Base-by-base conservation (phyloP, 2,329 filamentous ascomycete species). In the Biscogniauxia sp. region DNA sequence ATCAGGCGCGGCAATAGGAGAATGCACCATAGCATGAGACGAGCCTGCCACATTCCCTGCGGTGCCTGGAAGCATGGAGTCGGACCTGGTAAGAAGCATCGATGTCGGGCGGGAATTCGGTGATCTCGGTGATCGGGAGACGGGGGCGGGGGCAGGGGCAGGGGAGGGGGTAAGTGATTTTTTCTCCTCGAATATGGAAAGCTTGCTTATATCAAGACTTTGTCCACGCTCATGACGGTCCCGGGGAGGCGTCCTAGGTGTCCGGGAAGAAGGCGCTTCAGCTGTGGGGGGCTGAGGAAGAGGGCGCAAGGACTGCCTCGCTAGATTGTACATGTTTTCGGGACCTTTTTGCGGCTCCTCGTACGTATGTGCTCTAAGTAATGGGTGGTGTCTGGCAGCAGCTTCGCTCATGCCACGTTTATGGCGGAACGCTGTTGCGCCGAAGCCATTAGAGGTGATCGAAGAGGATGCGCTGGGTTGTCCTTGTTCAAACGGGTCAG, bases 341-440 rank as follows among this genome's bases (percentile, higher is more conserved):
- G 85, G 80, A 63, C 76, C 74, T 60, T 75, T 76, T 67, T 78
- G 76, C 57, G 76, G 68, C 64, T 80, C 73, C 72, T 79, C 74
- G 26, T 71, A 66, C 72, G 80, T 77, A 72, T 81, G 74, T 75
- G 80, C 72, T 61, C 77, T 76, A 66, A 82, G 77, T 61, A 80
- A 76, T 67, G 81, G 73, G 71, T 87, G 82, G 71, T 87, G 82
- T 51, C 81, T 80, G 61, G 72, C 61, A 28, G 82, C 82, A 60
- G 84, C 84, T 79, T 95, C 91, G 76, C 91, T 94, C 74, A 88
- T 83, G 62, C 90, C 90, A 73, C 92, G 86, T 74, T 87, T 90
- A 72, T 94, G 91, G 54, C 82, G 81, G 62, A 76, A 69, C 37
- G 59, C 67, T 26, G 66, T 65, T 61, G 73, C 73, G 61, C 76